Evolutionary conservation across 2,329 filamentous ascomycete species (phyloP).

Genomic region (Fonsecaea erecta): DNA sequence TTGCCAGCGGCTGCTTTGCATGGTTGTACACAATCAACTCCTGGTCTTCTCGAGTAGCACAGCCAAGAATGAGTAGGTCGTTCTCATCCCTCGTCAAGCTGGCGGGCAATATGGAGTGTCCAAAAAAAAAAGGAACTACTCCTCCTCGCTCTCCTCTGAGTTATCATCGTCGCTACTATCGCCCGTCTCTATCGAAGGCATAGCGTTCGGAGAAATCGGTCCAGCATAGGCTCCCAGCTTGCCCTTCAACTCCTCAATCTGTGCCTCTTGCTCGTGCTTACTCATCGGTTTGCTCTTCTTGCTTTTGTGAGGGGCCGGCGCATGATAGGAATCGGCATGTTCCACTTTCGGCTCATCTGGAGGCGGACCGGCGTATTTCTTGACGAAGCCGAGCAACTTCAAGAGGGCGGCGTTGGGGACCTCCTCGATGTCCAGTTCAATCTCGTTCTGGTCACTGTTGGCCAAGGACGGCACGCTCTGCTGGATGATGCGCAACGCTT

Average conservation of each 20-base stretch:
- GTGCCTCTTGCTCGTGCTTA: conserved; percentile 56
- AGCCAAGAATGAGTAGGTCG: background rate
- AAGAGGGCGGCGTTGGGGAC: conserved; percentile 53
- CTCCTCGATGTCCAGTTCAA: conserved; percentile 56
- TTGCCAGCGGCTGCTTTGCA: background rate
- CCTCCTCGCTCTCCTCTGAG: conserved; percentile 56
- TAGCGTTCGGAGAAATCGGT: conserved; percentile 48
- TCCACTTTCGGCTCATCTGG: conserved; percentile 49
- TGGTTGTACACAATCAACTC: background rate
- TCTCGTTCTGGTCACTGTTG: conserved; percentile 54
- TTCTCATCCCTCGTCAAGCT: conserved; percentile 2
- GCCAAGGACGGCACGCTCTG: conserved; percentile 75
- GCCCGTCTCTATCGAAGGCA: conserved; percentile 50
- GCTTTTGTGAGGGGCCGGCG: conserved; percentile 48
- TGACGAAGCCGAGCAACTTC: conserved; percentile 53
- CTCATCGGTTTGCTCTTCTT: conserved; percentile 60
- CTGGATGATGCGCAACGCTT: conserved; percentile 88
- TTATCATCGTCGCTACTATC: conserved; percentile 56
- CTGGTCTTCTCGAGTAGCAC: background rate
- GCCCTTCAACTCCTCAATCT: conserved; percentile 54
- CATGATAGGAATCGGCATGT: conserved; percentile 31
- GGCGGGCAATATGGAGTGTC: background rate
- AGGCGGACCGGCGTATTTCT: conserved; percentile 52
- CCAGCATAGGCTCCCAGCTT: conserved; percentile 52
- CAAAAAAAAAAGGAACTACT: conserved; percentile 42